phyloP scores from a whole-genome alignment of 345 rosid genomes.

The Euphorbia lathyris region DNA sequence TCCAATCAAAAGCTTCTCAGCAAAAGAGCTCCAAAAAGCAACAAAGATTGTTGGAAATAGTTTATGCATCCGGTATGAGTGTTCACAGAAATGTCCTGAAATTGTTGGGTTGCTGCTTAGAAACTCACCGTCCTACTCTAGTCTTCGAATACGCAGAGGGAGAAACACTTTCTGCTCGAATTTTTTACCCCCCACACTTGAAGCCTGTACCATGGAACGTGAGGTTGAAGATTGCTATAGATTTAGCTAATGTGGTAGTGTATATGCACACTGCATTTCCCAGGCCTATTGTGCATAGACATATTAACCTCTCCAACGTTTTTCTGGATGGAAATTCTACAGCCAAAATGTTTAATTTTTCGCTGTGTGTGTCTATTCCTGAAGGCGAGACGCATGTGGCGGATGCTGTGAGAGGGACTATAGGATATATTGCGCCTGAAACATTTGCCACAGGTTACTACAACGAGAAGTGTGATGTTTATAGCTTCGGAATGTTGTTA shows the following conservation, averaged over 20 bases:
- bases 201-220: conserved; percentile 11
- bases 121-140: conserved; percentile 7
- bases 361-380: conserved; percentile 10
- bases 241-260: conserved; percentile 15
- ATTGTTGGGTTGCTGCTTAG: conserved; percentile 34
- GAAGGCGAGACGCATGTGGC: conserved; percentile 13
- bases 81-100: conserved; percentile 17
- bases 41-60: conserved; percentile 11
- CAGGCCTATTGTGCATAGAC: conserved; percentile 16
- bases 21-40: conserved; percentile 14
- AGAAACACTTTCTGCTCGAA: conserved; percentile 9
- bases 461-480: conserved; percentile 32
- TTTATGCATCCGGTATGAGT: conserved; percentile 15
- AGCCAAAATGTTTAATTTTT: conserved; percentile 19
- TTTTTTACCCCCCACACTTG: background rate
- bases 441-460: background rate
- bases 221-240: conserved; percentile 25
- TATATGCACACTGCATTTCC: conserved; percentile 25
- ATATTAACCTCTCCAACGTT: background rate
- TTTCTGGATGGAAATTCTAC: conserved; percentile 1
- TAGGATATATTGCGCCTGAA: conserved; percentile 11
- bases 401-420: background rate
- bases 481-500: conserved; percentile 15
- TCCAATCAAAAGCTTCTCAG: conserved; percentile 17
- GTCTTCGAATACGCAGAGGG: conserved; percentile 10